Evolutionary conservation across 371 early-diverging fungal genomes (phyloP).

Genomic region (Haplosporangium sp.): DNA sequence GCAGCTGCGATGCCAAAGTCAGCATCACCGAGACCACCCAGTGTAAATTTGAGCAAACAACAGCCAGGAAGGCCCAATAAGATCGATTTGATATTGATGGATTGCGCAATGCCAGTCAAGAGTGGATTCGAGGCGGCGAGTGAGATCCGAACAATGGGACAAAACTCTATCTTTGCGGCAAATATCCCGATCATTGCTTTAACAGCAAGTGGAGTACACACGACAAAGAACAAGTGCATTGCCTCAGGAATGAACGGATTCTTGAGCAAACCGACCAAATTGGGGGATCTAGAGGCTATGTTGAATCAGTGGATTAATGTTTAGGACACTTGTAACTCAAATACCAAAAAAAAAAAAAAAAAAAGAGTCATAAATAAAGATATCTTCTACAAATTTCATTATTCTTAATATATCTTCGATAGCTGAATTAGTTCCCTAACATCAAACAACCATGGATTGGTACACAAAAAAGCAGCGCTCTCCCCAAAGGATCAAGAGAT

Average conservation of each 20-base stretch:
- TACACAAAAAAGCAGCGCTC: too few relatives aligned
- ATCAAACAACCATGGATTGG: too few relatives aligned
- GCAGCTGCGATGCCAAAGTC: background rate
- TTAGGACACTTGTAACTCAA: background rate
- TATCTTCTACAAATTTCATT: too few relatives aligned
- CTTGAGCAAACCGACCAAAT: conserved; percentile 56
- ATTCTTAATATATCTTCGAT: too few relatives aligned
- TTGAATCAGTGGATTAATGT: conserved; percentile 50
- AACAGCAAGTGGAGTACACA: conserved; percentile 55
- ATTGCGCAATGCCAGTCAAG: conserved; percentile 55
- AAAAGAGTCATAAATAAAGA: too few relatives aligned
- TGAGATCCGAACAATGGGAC: conserved; percentile 45
- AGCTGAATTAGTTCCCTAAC: too few relatives aligned
- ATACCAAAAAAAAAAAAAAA: too few relatives aligned
- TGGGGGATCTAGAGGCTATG: conserved; percentile 47
- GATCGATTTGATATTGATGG: conserved; percentile 52
- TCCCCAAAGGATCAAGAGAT: too few relatives aligned
- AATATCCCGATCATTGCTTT: conserved; percentile 56
- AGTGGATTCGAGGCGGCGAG: conserved; percentile 52
- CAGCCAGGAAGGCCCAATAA: background rate
- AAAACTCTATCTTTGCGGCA: conserved; percentile 31
- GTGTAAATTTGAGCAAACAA: background rate
- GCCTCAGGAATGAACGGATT: conserved; percentile 58
- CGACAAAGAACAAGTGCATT: conserved; percentile 54
- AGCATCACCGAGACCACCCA: background rate